Percentiles rank a stretch among this genome's conserved stretches.
These are phyloP conservation scores for Cutaneotrichosporon mucoides DNA, from an alignment of 1,284 basidiomycete genomes.

Conservation along the genomic window DNA sequence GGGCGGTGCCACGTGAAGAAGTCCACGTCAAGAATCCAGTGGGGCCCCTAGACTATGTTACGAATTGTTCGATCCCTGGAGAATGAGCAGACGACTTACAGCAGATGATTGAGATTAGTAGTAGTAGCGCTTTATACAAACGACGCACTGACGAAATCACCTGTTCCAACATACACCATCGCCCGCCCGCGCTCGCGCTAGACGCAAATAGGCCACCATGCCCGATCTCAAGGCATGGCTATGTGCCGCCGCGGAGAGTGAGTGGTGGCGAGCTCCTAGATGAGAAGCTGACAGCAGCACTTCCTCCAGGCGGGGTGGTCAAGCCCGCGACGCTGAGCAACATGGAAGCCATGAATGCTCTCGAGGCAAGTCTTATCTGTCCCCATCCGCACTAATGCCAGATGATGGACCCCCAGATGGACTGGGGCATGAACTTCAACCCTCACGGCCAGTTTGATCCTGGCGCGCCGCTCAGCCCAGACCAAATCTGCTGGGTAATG, in stretches of 20 bases:
- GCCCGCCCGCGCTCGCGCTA: too few relatives aligned
- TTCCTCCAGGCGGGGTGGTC: constrained; percentile 63
- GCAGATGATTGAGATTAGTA: too few relatives aligned
- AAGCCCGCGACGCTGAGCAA: constrained; percentile 67
- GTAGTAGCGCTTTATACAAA: too few relatives aligned
- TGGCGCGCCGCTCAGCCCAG: constrained; percentile 58
- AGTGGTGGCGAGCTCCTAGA: neutral
- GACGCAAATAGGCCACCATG: constrained; percentile 11
- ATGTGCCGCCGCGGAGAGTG: constrained; percentile 20
- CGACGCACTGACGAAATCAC: too few relatives aligned
- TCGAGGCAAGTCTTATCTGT: constrained; percentile 58
- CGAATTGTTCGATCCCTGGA: too few relatives aligned
- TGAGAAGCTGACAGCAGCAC: constrained; percentile 52
- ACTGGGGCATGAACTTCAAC: constrained; percentile 62
- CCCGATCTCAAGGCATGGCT: constrained; percentile 33
- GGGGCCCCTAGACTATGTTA: too few relatives aligned
- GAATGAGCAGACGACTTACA: too few relatives aligned
- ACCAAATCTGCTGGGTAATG: constrained; percentile 81
- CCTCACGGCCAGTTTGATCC: constrained; percentile 62
- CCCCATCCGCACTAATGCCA: constrained; percentile 11
- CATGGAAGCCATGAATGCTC: constrained; percentile 82
- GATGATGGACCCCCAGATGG: constrained; percentile 83
- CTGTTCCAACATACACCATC: too few relatives aligned
- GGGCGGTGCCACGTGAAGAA: too few relatives aligned
- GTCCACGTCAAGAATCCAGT: too few relatives aligned